Conservation (phyloP, 2,329 filamentous ascomycete genomes). For the Fusarium mangiferae region DNA sequence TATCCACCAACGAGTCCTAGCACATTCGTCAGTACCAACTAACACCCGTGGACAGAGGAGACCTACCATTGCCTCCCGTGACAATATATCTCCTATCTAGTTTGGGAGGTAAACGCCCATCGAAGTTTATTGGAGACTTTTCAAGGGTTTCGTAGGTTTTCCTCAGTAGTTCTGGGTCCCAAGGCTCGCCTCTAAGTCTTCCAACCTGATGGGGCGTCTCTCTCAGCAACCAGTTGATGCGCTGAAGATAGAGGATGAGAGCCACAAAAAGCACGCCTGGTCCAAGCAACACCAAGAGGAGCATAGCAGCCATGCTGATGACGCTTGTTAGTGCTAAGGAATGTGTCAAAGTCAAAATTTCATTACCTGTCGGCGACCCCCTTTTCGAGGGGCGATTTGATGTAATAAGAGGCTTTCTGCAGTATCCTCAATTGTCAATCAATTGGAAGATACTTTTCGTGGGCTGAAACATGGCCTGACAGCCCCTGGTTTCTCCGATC, state of each 20-base stretch:
- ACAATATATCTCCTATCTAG: constrained; percentile 8
- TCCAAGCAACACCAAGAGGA: neutral
- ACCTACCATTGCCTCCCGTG: constrained; percentile 1
- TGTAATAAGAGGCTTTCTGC: neutral
- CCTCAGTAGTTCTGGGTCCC: neutral
- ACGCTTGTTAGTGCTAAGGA: neutral
- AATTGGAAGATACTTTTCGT: neutral
- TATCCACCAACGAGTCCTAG: constrained; percentile 10
- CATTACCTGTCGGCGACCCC: neutral
- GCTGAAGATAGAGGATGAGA: neutral
- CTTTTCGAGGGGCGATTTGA: neutral
- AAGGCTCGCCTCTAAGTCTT: neutral
- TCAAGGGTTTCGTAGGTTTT: neutral
- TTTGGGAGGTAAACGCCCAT: neutral
- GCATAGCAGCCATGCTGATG: neutral
- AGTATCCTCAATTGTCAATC: neutral
- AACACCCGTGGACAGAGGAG: accelerated
- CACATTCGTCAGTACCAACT: neutral
- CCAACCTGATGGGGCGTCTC: neutral
- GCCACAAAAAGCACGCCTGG: neutral
- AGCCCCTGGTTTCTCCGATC: neutral
- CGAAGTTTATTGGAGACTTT: neutral
- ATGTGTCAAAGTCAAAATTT: neutral
- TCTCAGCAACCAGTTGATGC: neutral
- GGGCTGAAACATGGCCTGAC: neutral